phyloP scores from a whole-genome alignment of 441 rosid species.

The Croton setiger region DNA sequence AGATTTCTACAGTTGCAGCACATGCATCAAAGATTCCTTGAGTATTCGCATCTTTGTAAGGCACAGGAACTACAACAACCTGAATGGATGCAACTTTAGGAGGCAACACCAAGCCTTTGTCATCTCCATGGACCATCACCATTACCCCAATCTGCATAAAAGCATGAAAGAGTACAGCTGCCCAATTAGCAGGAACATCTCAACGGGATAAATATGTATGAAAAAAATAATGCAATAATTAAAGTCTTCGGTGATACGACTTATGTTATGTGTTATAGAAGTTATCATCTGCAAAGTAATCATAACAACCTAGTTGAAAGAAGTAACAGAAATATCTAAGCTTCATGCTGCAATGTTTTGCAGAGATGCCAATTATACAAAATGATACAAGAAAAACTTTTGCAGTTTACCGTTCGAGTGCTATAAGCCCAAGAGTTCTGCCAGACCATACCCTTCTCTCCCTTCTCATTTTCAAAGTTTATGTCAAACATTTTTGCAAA shows the following conservation, averaged over 20 bases:
- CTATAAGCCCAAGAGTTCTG: conserved; percentile 99
- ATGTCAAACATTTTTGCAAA: conserved; percentile 98
- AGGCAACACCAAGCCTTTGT: conserved; percentile 83
- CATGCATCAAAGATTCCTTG: conserved; percentile 90
- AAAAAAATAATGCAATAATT: too few species aligned
- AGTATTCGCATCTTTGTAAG: conserved; percentile 88
- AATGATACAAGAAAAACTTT: background rate
- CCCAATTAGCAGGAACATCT: background rate
- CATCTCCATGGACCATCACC: conserved; percentile 99
- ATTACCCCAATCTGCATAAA: conserved; percentile 81
- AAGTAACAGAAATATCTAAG: background rate
- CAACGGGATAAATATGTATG: too few species aligned
- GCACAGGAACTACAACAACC: conserved; percentile 89
- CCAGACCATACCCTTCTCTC: conserved; percentile 92
- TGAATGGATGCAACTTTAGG: conserved; percentile 90
- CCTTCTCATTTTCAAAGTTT: conserved; percentile 86
- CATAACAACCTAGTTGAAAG: conserved; percentile 9
- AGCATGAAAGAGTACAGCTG: background rate
- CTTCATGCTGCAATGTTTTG: background rate
- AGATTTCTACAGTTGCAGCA: conserved; percentile 57
- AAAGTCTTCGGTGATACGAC: too few species aligned
- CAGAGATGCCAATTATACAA: background rate
- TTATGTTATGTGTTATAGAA: too few species aligned
- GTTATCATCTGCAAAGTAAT: background rate
- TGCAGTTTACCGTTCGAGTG: conserved; percentile 62